Base-by-base conservation (phyloP, 2,329 filamentous ascomycete genomes). In the Penicillium capsulatum region DNA sequence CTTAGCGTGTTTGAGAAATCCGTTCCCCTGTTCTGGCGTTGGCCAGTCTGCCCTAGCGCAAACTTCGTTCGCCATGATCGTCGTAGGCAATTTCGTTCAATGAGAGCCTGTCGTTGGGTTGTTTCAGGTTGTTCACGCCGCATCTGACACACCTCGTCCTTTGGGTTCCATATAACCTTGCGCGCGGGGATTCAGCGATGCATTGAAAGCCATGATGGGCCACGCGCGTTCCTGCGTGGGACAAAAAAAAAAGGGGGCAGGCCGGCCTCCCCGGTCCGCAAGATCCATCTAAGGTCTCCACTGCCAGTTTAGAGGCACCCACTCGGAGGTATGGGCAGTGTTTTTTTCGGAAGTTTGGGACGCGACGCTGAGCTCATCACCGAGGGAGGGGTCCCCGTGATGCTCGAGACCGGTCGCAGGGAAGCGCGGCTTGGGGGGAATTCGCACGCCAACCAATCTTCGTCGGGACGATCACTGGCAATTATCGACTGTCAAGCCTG, bases 271-370 rank as follows among this genome's bases (percentile, higher is more conserved):
- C 19, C 19, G 19, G 5, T 38, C 40, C 38, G 31, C 26, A 24
- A 44, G 48, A 45, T 45, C 50, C 51, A 54, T 53, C 32, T 39
- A 34, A 54, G 47, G 46, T 55, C 48, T 38, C 52, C 52, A 53
- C 50, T 16, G 26, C 38, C 41, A 44, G 7, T 44, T 42, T 49
- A 35, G 17, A 33, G 27, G 38, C 24, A 38, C 26, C 46, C 49
- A 50, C 42, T 20, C 24, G 28, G 31, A 34, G 40, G 44, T 35
- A 40, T 45, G 36, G 34, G 40, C 31, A 16, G 36, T 36, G 32
- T 42, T 34, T 19, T 36, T 35, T 42, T 30, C 39, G 24, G 34
- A 17, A 24, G 36, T 40, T 17, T 38, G 43, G 46, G 31, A 45
- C 34, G 42, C 34, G 39, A 36, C 26, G 28, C 28, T 8, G 39